Evolutionary conservation across 108 stramenopile species (phyloP).

Genomic region (Epithemia pelagica): DNA sequence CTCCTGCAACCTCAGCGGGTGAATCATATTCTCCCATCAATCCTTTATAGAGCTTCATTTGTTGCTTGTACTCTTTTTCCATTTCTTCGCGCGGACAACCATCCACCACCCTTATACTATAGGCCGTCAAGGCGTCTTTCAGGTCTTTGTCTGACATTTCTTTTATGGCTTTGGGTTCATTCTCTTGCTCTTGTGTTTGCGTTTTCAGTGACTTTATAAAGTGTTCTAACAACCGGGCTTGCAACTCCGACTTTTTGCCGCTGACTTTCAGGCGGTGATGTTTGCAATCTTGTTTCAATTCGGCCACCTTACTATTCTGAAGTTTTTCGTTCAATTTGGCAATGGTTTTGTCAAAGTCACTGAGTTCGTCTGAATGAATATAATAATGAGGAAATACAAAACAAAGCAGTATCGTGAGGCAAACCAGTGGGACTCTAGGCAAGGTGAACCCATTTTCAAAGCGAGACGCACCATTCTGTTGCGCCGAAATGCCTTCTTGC

Average conservation of each 20-base stretch:
- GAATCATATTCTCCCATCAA: constrained; percentile 35
- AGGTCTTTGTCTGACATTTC: constrained; percentile 74
- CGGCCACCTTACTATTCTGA: constrained; percentile 63
- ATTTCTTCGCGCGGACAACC: constrained; percentile 31
- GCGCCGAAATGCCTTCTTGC: too few species aligned
- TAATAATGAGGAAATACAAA: constrained; percentile 1
- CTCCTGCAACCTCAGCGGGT: constrained; percentile 26
- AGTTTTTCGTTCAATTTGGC: constrained; percentile 36
- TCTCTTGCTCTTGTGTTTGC: neutral
- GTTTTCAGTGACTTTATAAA: constrained; percentile 14
- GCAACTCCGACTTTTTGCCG: constrained; percentile 76
- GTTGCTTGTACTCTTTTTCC: constrained; percentile 42
- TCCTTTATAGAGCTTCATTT: constrained; percentile 36
- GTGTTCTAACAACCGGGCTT: constrained; percentile 66
- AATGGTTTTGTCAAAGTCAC: constrained; percentile 2
- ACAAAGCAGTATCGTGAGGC: neutral
- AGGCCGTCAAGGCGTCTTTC: constrained; percentile 38
- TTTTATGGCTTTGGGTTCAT: constrained; percentile 49
- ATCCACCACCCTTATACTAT: constrained; percentile 22
- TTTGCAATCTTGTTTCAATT: constrained; percentile 81
- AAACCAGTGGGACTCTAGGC: neutral
- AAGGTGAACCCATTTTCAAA: neutral
- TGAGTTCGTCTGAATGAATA: neutral
- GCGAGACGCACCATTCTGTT: too few species aligned
- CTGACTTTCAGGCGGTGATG: constrained; percentile 74